Evolutionary conservation across 2,329 filamentous ascomycete species (phyloP), one percentile per base, ranked within the genome.

Genomic region (Orbilia javanica): DNA sequence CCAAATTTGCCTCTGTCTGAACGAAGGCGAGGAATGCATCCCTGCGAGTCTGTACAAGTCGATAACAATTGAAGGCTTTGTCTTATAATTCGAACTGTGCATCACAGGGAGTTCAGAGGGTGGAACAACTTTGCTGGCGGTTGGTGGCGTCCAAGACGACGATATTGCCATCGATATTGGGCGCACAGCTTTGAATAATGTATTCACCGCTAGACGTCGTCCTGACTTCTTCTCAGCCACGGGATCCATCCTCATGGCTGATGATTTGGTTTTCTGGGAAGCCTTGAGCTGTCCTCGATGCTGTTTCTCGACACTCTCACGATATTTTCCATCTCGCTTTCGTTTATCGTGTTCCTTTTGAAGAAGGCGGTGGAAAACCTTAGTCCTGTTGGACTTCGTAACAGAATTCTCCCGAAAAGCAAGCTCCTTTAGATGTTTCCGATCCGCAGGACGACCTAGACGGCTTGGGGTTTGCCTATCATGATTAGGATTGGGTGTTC

Each of bases 131-230:
- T 80, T 77, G 31, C 80, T 77, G 7, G 78, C 73, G 31, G 81
- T 80, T 22, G 81, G 81, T 4, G 81, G 81, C 18, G 81, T 81
- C 81, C 81, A 82, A n/a, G 79, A 79, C 15, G 79, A 80, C 0
- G 81, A 82, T 50, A 82, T 79, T 20, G 81, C 81, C 81, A 82
- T 82, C 4, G 81, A 82, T 53, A 82, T 82, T 3, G 81, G 81
- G 15, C 81, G 79, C 2, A 82, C 81, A 18, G 81, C 81, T 75
- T 82, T 82, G 67, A 82, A 81, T n/a, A 82, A 80, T 15, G 81
- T 80, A 44, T 82, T 82, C 31, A 82, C 81, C 10, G 81, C 81
- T 18, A 82, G 69, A 20, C 81, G 74, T 48, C 81, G 80, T 34
- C 80, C 81, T 44, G 80, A 80, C 48, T 80, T 81, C 57, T 80